Base-by-base conservation (phyloP, 83 land plant genomes). In the Larix sibirica region DNA sequence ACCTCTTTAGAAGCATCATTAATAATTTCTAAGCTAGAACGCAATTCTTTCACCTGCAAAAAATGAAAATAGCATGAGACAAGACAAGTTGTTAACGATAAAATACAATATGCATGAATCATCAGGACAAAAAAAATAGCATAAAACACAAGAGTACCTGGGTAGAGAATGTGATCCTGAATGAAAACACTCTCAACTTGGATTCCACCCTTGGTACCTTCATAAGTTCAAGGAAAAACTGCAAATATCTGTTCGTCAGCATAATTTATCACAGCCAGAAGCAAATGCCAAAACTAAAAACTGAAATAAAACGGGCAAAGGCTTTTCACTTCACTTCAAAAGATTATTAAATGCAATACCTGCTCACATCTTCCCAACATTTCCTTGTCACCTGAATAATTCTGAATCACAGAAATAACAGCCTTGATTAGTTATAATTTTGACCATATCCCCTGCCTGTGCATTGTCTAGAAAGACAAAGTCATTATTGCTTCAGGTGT, bases 171-270 rank as follows among this genome's bases (percentile, higher is more conserved):
- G 92, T 89, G 63, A 98, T 93, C 84, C 88, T 98, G 84, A 98
- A 98, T 18, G 96, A 86, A 87, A 98, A 98, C 36, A 98, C 99
- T 74, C 99, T 85, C 62, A 98, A 87, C 83, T 98, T 98, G 60
- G 99, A 87, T 87, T 98, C 99, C 63, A 96, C 94, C 73, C 99
- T 90, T 56, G 99, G 99, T n/a, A 98, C 99, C 82, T 90, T 92
- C 99, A 98, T 95, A 91, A 98, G 84, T 85, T 98, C 99, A 84
- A 98, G 86, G 80, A 98, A 98, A 83, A 96, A 96, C 99, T 98
- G 89, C 85, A 87, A 83, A 67, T 13, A 42, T 17, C 23, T 50
- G 59, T 24, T 23, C 60, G 62, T 28, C 67, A 66, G 81, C 16
- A 84, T 18, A 60, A 80, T 23, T 60, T 36, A 14, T 59, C 33